These are phyloP conservation scores for Ulota crispa DNA, from an alignment of 225 moss, liverwort and hornwort genomes.

Conservation along the genomic window DNA sequence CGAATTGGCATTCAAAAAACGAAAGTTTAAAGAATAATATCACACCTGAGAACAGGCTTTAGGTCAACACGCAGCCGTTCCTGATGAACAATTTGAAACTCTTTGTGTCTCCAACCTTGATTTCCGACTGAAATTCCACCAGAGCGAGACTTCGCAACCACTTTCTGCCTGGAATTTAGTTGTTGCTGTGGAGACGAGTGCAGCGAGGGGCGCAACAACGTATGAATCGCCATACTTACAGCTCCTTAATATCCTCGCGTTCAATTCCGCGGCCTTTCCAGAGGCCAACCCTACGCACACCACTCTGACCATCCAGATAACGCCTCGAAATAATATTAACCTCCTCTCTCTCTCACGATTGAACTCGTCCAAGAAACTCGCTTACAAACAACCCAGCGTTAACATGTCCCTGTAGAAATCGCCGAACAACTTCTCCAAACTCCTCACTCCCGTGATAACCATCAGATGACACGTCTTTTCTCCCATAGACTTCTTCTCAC, in stretches of 20 bases:
- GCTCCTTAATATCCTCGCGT: constrained; percentile 33
- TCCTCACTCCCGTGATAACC: constrained; percentile 20
- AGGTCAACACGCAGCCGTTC: constrained; percentile 31
- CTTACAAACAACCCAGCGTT: neutral
- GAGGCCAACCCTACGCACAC: constrained; percentile 39
- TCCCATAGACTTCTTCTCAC: constrained; percentile 37
- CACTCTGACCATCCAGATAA: constrained; percentile 43
- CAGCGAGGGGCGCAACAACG: constrained; percentile 45
- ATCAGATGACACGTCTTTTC: constrained; percentile 16
- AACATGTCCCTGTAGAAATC: constrained; percentile 42
- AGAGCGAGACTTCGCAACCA: constrained; percentile 22
- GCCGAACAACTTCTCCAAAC: constrained; percentile 42
- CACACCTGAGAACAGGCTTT: constrained; percentile 33
- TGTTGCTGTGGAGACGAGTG: constrained; percentile 20
- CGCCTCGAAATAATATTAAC: neutral
- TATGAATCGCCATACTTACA: constrained; percentile 48
- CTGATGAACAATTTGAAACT: constrained; percentile 24
- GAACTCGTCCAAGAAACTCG: neutral
- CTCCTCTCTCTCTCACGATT: neutral
- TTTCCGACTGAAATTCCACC: constrained; percentile 3
- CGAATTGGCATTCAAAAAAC: neutral
- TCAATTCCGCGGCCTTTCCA: constrained; percentile 33
- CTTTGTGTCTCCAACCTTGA: constrained; percentile 32
- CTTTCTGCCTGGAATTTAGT: constrained; percentile 3
- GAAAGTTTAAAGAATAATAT: neutral